Evolutionary conservation across 2,329 filamentous ascomycete genomes (phyloP).

Genomic region (Ophiostoma piceae): DNA sequence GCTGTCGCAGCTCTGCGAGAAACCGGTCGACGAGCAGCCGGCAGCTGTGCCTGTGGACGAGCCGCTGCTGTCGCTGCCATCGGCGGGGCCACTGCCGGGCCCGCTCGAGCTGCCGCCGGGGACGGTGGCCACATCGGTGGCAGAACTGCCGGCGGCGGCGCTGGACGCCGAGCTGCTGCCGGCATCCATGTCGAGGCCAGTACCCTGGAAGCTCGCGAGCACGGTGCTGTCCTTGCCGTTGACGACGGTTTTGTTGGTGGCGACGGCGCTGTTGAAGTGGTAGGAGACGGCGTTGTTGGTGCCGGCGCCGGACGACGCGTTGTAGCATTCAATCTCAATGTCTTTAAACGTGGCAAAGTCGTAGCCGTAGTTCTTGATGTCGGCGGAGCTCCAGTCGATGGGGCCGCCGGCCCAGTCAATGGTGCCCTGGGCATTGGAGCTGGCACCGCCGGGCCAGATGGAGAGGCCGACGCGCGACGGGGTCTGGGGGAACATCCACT

Average conservation of each 20-base stretch:
- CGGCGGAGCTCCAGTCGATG: constrained; percentile 75
- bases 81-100: constrained; percentile 28
- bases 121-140: constrained; percentile 28
- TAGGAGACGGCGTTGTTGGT: constrained; percentile 67
- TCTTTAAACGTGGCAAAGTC: constrained; percentile 78
- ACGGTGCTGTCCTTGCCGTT: constrained; percentile 70
- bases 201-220: constrained; percentile 73
- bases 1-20: constrained; percentile 39
- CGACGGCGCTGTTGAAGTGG: constrained; percentile 60
- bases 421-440: constrained; percentile 75
- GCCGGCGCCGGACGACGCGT: constrained; percentile 57
- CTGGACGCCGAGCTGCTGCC: constrained; percentile 30
- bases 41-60: constrained; percentile 33
- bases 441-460: constrained; percentile 86
- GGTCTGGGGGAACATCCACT: constrained; percentile 85
- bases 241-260: constrained; percentile 70
- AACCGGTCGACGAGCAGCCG: constrained; percentile 38
- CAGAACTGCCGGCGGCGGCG: constrained; percentile 21
- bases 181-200: constrained; percentile 66
- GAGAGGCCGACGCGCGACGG: constrained; percentile 88
- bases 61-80: constrained; percentile 12
- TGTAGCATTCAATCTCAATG: constrained; percentile 80
- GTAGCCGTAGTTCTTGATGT: constrained; percentile 80
- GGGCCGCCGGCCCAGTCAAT: constrained; percentile 85
- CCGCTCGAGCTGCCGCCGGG: constrained; percentile 33